These are phyloP conservation scores for Xylaria sp. DNA, from an alignment of 495 filamentous ascomycete genomes.

Conservation along the genomic window DNA sequence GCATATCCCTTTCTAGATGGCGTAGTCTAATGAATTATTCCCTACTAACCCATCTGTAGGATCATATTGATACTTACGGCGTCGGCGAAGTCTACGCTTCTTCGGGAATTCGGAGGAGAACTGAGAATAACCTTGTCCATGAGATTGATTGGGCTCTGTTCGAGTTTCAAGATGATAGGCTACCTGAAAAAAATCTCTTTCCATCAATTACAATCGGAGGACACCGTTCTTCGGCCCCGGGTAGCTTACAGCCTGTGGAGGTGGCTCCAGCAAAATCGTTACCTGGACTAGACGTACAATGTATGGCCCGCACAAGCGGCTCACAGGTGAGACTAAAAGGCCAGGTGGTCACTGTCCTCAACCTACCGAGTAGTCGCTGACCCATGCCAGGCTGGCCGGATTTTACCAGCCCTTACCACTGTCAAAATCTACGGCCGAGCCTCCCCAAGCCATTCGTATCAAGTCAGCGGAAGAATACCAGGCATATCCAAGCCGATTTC, in stretches of 20 bases:
- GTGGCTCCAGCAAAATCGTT: conserved; percentile 58
- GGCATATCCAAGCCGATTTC: conserved; percentile 24
- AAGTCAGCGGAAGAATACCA: conserved; percentile 66
- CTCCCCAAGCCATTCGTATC: conserved; percentile 82
- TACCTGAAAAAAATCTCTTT: conserved; percentile 72
- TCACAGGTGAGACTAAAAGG: conserved; percentile 52
- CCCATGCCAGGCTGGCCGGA: conserved; percentile 65
- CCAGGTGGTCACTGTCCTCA: neutral
- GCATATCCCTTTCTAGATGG: neutral
- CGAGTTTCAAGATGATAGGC: conserved; percentile 73
- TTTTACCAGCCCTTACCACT: conserved; percentile 75
- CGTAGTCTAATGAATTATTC: neutral
- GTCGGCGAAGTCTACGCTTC: conserved; percentile 88
- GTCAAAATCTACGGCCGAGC: conserved; percentile 83
- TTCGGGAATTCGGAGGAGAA: conserved; percentile 79
- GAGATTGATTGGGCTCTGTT: conserved; percentile 98
- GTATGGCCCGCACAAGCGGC: conserved; percentile 89
- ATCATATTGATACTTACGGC: conserved; percentile 73
- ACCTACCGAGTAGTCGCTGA: neutral
- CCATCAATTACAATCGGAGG: conserved; percentile 53
- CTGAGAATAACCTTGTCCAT: conserved; percentile 70
- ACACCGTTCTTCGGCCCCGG: conserved; percentile 37
- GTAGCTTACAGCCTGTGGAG: conserved; percentile 48
- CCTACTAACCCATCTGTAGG: conserved; percentile 52
- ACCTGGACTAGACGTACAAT: conserved; percentile 79